Conservation (phyloP, 179 eudicot genomes). For the Vitellaria paradoxa region DNA sequence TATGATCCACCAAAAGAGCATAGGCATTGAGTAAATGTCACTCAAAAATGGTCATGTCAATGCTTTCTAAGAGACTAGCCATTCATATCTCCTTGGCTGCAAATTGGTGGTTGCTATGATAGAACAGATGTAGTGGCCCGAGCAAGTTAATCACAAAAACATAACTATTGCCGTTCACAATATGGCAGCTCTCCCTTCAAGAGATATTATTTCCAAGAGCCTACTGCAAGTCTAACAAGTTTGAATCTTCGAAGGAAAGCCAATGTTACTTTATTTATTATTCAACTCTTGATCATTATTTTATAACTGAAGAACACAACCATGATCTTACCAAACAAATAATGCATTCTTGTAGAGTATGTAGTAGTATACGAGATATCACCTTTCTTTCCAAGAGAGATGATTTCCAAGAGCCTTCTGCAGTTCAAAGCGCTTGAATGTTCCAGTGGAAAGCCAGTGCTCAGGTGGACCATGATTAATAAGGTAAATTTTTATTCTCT, state of each 20-base stretch:
- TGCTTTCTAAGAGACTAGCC: background rate
- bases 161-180: background rate
- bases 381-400: slow-evolving; percentile 98
- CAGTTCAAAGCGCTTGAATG: slow-evolving; percentile 79
- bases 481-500: slow-evolving; percentile 66
- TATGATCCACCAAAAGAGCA: background rate
- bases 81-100: background rate
- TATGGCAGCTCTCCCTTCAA: background rate
- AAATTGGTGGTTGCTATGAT: background rate
- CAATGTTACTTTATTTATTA: background rate
- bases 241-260: background rate
- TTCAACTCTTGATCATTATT: background rate
- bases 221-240: background rate
- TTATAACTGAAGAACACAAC: no score
- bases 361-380: slow-evolving; percentile 9
- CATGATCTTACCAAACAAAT: slow-evolving; percentile 3
- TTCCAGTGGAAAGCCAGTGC: slow-evolving; percentile 76
- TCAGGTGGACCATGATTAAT: slow-evolving; percentile 72
- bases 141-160: background rate
- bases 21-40: background rate
- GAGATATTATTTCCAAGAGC: background rate
- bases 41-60: background rate
- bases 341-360: background rate
- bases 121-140: background rate
- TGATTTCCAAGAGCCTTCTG: slow-evolving; percentile 92